Evolutionary conservation across 345 rosid species (phyloP), one percentile per base, ranked within the genome.

Genomic region (Punica granatum): DNA sequence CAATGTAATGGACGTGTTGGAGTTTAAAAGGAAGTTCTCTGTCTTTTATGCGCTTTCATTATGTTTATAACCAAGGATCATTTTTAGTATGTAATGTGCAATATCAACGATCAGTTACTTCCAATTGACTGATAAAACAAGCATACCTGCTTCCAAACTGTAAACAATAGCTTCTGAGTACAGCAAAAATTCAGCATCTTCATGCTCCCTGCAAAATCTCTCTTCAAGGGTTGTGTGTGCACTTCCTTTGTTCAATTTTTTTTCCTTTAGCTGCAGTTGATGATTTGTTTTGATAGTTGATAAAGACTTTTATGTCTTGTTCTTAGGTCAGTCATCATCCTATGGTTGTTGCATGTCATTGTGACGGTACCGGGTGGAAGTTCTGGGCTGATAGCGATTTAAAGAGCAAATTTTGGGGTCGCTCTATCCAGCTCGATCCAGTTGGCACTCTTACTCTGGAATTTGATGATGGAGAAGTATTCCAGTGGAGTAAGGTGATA

Each of bases 301-400:
- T 23, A 51, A 51, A 51, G 25, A 21, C 25, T 19, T 23, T 3
- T 21, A 6, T 51, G 23, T 51, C 6, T 51, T 51, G 14, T 11
- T 63, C 33, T 25, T 95, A 94, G 99, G 99, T 94, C 84, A 95
- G 99, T 76, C 99, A 95, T 76, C 99, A 95, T 77, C 99, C 99
- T 61, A 95, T 92, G 97, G 72, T 95, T 73, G 90, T 95, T 54
- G 99, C 99, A 67, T 95, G 97, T 70, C 98, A 92, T 67, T 95
- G 98, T 78, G 92, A 95, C 74, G 99, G 99, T 63, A 84, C 87
- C 15, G 99, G 99, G 56, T 95, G 99, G 99, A 95, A 90, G 79
- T 95, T 95, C 62, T 92, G 97, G 96, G 99, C 89, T 74, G 99
- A 95, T 51, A 92, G 97, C 85, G 90, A 95, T 76, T 76, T 95